Evolutionary conservation across 352 stramenopile genomes (phyloP), one percentile per base, ranked within the genome.

Genomic region (Globisporangium viniferum): DNA sequence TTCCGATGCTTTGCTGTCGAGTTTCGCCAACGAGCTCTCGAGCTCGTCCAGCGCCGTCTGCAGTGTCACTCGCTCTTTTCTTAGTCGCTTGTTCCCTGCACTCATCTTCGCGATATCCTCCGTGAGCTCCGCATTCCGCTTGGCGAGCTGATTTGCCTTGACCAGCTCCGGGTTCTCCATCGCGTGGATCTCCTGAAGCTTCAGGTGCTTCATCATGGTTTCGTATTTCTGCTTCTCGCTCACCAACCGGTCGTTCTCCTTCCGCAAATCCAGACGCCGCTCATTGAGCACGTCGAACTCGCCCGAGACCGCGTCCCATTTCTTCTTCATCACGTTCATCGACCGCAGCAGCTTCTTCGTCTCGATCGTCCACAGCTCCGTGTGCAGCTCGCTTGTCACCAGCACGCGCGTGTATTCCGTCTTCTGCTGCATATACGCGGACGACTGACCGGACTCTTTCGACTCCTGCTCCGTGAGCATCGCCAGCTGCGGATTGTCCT

Each of bases 41-140:
- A 94, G 59, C 55, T 90, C 85, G 59, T 96, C 83, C 67, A 93
- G 70, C 54, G 80, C 64, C 3, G 77, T 67, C 59, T 96, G 86
- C 58, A 93, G 71, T 36, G 79, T 73, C 59, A 88, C 81, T 12
- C 81, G 82, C 67, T 96, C 86, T 77, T 94, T 94, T 6, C 86
- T 78, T 41, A 96, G 67, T 24, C 85, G 79, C 63, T 96, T 96
- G 71, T 96, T 96, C 8, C 84, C 88, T 20, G 85, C 78, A 22
- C 76, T 87, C 84, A 96, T 94, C 69, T 91, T 91, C 7, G 73
- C 76, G 60, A 96, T 96, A 46, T 96, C 88, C 14, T 96, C 84
- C 10, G 81, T 92, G 24, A 96, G 70, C 69, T 91, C 82, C 5
- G 85, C 78, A 49, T 96, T 92, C 22, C 84, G 77, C 58, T 83